Evolutionary conservation across 2,329 filamentous ascomycete genomes (phyloP), one percentile per base, ranked within the genome.

Genomic region (Arthrobotrys musiformis): DNA sequence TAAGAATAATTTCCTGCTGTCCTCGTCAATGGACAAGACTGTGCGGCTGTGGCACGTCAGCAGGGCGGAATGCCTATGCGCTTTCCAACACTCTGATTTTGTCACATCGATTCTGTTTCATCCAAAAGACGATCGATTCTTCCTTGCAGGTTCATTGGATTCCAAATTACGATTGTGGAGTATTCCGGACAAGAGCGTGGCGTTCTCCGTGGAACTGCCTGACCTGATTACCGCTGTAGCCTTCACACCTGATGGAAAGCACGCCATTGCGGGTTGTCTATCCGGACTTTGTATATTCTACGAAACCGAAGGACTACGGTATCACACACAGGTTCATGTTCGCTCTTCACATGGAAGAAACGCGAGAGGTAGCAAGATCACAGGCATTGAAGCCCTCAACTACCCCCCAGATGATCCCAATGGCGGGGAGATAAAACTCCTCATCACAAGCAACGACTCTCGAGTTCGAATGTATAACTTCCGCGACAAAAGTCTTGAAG

Each of bases 21-120:
- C 94, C 2, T 96, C 94, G 0, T 97, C 94, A 0, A 97, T 98
- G 93, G 95, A 99, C 83, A 97, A 97, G 85, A 97, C 94, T 0
- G 95, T 99, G 11, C 89, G 93, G 13, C 84, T 99, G 56, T 99
- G 95, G 94, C 95, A 99, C 83, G 87, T 95, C 78, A 94, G 89
- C 82, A 88, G 94, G 63, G 84, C 87, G 2, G 94, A 98, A 81
- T 97, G 93, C 81, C 86, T 99, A 0, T 97, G 93, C 83, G 93
- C 92, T 1, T 99, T 98, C 85, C 93, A 94, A 81, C 95, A 98
- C 83, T 93, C 90, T 81, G 95, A 99, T 82, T 93, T 97, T 80
- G 94, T 98, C 54, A 97, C 95, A 0, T 94, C 93, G 0, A 94
- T 99, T 60, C 90, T 93, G 40, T 99, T 99, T 80, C 95, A 99